Evolutionary conservation across 1,284 basidiomycete genomes (phyloP), one percentile per base, ranked within the genome.

Genomic region (Porodaedalea pini): DNA sequence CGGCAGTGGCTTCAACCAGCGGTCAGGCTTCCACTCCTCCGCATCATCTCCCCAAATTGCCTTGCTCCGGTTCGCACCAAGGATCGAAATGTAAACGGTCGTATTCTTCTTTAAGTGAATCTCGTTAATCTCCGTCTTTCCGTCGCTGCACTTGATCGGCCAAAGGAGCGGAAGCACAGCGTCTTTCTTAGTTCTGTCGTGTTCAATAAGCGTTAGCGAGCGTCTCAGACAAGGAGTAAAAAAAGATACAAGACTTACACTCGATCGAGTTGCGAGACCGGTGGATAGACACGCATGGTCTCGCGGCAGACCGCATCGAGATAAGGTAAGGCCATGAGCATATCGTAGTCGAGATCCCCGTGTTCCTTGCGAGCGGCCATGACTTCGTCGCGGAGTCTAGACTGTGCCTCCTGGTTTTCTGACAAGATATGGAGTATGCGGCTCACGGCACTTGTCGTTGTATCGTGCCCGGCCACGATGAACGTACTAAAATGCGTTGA

Each of bases 221-320:
- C 15, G 17, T 13, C 10, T 32, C 25, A 13, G 27, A 7, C n/a
- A 23, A n/a, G 29, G 15, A 25, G 32, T 44, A 19, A 13, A 10
- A 6, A n/a, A 10, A 13, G 8, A 31, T 13, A 23, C n/a, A n/a
- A n/a, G n/a, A 37, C 58, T 57, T 51, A 62, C 61, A 51, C 51
- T 2, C 61, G 54, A 19, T 21, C 31, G 21, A 61, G n/a, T 3
- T 27, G 21, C 21, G 61, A 29, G 7, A 55, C 36, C 6, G 55
- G 53, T 2, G 50, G 53, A 15, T 41, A 43, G 10, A 57, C 43
- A 13, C 71, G 65, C 17, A 73, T 61, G 0, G 70, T 71, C 54
- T 73, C 71, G 29, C 69, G 64, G 55, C 69, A 69, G 4, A 72
- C 62, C 1, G 68, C 71, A 45, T 72, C 71, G 10, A 72, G 61